Conservation (phyloP, 2,329 filamentous ascomycete species). For the Clarireedia paspali region DNA sequence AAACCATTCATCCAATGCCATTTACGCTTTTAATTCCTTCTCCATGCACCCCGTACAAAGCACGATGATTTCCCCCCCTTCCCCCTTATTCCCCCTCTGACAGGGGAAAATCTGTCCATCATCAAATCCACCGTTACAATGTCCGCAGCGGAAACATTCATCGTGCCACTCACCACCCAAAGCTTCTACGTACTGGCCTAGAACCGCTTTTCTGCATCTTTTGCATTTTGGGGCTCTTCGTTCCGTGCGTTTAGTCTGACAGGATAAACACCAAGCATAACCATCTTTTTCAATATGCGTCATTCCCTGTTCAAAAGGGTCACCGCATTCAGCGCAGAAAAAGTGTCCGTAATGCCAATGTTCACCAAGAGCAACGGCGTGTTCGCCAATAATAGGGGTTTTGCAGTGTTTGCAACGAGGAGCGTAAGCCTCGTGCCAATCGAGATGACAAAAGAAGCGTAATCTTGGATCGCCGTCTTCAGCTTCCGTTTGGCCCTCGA, state of each 20-base stretch:
- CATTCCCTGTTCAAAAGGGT: constrained; percentile 72
- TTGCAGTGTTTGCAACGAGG: constrained; percentile 93
- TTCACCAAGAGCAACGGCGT: constrained; percentile 86
- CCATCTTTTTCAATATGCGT: constrained; percentile 89
- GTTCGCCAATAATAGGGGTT: constrained; percentile 92
- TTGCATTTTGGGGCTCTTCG: constrained; percentile 81
- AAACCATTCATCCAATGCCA: background rate
- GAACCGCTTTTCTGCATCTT: constrained; percentile 75
- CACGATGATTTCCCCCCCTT: constrained; percentile 43
- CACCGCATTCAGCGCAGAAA: constrained; percentile 97
- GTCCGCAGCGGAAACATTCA: constrained; percentile 76
- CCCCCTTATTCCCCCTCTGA: constrained; percentile 33
- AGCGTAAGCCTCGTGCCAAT: constrained; percentile 92
- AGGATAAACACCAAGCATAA: constrained; percentile 92
- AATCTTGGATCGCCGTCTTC: constrained; percentile 67
- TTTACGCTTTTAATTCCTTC: constrained; percentile 46
- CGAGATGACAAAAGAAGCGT: constrained; percentile 95
- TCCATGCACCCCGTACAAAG: constrained; percentile 55
- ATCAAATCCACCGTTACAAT: constrained; percentile 51
- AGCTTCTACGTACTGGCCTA: constrained; percentile 84
- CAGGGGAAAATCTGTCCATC: constrained; percentile 57
- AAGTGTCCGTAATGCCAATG: constrained; percentile 98
- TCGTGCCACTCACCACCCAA: constrained; percentile 92
- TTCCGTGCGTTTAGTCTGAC: constrained; percentile 87
- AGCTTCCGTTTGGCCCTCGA: constrained; percentile 53